Evolutionary conservation across 768 basidiomycete genomes (phyloP), one percentile per base, ranked within the genome.

Genomic region (Inosperma sp.): DNA sequence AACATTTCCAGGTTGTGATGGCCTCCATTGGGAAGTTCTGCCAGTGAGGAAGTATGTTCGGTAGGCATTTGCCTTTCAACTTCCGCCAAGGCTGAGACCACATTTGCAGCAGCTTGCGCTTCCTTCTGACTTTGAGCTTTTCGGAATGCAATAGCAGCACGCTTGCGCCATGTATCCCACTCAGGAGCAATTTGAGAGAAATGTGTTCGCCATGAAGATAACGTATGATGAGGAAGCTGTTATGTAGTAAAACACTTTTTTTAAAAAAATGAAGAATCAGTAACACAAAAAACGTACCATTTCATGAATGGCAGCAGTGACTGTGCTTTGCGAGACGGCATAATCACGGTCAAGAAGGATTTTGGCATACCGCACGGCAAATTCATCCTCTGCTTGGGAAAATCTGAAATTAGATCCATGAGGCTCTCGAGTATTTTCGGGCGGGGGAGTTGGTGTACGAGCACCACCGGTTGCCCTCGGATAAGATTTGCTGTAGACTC

Each of bases 171-270:
- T 5, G 64, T 58, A n/a, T 79, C 81, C 9, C 72, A 65, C 8
- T 68, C 60, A 19, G 64, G 65, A 8, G 72, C 31, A 47, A 62
- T 61, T 45, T 52, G 53, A 25, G 55, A 36, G 16, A 81, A 43
- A 40, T 74, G 71, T n/a, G 58, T 60, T 26, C 48, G 56, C 84
- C 84, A 87, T 12, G 83, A 84, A 7, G 27, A 60, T 5, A 57
- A 10, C 2, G 72, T 57, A 61, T 87, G 86, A 55, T 82, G 77
- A 22, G 82, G 78, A 70, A 87, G 71, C 86, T 88, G 50, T 9
- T 35, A 39, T 47, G 22, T 49, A 27, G 13, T 49, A 57, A 41
- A 49, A 25, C 7, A 14, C 13, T 14, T 9, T 34, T 31, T 13
- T 43, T 23, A 22, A 9, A n/a, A 29, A 35, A 17, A 16, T 9